Evolutionary conservation across 1,284 basidiomycete species (phyloP).

Genomic region (Malassezia yamatoensis): DNA sequence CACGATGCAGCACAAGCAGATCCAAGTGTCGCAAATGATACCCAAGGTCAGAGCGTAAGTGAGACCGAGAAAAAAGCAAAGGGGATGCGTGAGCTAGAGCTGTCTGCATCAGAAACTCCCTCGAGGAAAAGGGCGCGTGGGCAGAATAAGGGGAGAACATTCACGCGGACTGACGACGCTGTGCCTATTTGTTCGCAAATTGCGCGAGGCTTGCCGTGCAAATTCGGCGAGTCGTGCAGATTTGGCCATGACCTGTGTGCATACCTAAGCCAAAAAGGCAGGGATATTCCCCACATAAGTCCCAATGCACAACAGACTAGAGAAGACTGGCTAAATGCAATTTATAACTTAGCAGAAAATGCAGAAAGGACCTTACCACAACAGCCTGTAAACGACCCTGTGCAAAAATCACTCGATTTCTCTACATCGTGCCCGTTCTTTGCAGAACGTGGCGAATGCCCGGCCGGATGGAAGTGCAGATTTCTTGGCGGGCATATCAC

Average conservation of each 20-base stretch:
- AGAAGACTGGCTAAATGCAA: conserved; percentile 6
- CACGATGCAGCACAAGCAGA: neutral
- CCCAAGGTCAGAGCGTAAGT: neutral
- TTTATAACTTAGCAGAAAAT: neutral
- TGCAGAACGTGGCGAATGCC: conserved; percentile 66
- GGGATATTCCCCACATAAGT: neutral
- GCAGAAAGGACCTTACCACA: neutral
- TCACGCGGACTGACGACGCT: conserved; percentile 12
- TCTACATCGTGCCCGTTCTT: conserved; percentile 61
- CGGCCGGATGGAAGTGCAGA: conserved; percentile 78
- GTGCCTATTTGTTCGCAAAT: conserved; percentile 9
- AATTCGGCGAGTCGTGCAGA: conserved; percentile 14
- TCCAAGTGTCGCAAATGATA: neutral
- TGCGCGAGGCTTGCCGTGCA: conserved; percentile 3
- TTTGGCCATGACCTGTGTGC: conserved; percentile 15
- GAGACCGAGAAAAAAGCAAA: too few species aligned
- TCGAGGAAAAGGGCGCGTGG: conserved; percentile 15
- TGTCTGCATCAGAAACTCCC: neutral
- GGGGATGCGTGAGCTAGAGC: neutral
- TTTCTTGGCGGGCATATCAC: conserved; percentile 66
- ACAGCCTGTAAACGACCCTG: conserved; percentile 17
- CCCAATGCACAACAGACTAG: neutral
- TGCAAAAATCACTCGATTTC: conserved; percentile 54
- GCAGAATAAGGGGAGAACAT: conserved; percentile 16
- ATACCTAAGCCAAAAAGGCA: conserved; percentile 12